A percentile compares a stretch with the other conserved stretches of the same genome.
Conservation (phyloP, 1,284 basidiomycete species). For the Exsudoporus floridanus region DNA sequence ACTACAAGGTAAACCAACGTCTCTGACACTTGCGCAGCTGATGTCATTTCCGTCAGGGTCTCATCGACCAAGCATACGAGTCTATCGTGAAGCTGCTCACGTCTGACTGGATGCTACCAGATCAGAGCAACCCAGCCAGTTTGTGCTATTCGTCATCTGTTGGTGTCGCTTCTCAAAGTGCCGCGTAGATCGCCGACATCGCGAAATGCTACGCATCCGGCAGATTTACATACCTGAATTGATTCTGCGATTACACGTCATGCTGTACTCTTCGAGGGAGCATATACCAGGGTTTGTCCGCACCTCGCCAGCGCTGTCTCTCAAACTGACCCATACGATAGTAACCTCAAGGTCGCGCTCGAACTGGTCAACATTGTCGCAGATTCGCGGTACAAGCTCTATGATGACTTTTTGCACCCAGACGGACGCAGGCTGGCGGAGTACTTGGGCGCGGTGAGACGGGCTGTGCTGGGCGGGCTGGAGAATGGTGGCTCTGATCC, state of each 20-base stretch:
- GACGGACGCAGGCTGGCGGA: slow-evolving; percentile 58
- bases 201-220: slow-evolving; percentile 78
- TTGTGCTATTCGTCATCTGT: slow-evolving; percentile 15
- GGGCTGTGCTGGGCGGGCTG: slow-evolving; percentile 67
- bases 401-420: slow-evolving; percentile 77
- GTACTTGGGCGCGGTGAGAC: slow-evolving; percentile 71
- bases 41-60: slow-evolving; percentile 37
- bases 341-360: slow-evolving; percentile 80
- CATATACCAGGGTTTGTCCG: slow-evolving; percentile 69
- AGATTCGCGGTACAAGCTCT: slow-evolving; percentile 84
- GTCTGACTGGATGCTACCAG: slow-evolving; percentile 70
- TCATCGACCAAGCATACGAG: slow-evolving; percentile 60
- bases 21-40: background rate
- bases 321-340: slow-evolving; percentile 32
- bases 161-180: slow-evolving; percentile 2
- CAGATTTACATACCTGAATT: slow-evolving; percentile 92
- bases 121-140: slow-evolving; percentile 47
- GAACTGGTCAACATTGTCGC: slow-evolving; percentile 84
- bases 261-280: slow-evolving; percentile 66
- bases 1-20: slow-evolving; percentile 52
- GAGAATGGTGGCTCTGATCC: slow-evolving; percentile 74
- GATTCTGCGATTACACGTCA: slow-evolving; percentile 79
- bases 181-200: slow-evolving; percentile 55
- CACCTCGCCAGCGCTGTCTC: background rate
- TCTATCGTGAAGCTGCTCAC: slow-evolving; percentile 67